Base-by-base conservation (phyloP, 2,329 filamentous ascomycete species). In the Knufia fluminis region DNA sequence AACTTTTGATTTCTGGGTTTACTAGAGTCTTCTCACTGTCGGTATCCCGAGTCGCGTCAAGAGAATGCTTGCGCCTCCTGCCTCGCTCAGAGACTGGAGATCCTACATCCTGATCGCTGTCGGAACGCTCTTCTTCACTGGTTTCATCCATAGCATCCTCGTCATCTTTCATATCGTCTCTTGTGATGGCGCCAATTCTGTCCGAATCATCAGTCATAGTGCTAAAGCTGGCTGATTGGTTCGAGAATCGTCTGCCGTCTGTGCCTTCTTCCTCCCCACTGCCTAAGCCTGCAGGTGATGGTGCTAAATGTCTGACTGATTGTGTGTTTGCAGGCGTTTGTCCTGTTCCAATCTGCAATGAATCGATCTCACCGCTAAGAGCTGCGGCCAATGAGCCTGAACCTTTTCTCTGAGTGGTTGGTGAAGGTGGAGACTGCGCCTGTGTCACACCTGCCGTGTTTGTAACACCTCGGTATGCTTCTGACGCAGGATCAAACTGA, bases 161-260 rank as follows among this genome's bases (percentile, higher is more conserved):
- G 31, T 87, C 85, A 10, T 87, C 83, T 59, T 81, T 87, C 48
- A 77, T 83, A 56, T 84, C 80, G 59, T 85, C 81, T 62, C 87
- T 87, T 54, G 90, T 66, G 7, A 55, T 33, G 44, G 85, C 78
- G 35, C 73, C 68, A 32, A 74, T 72, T 8, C 68, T 72, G 22
- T 71, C 70, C 1, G 72, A 68, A 7, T 70, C 57, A 12, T 58
- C 48, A 59, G 52, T 46, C 58, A 58, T 26, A 44, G 53, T 41
- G 57, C 56, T 40, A 63, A 61, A 49, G 64, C 63, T 50, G 55
- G 60, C 33, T 62, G 68, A 55, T 64, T 58, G 52, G 17, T 54
- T 55, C 22, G 56, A 55, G 22, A 52, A 31, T 39, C 56, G 45
- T 24, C 54, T 49, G 22, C 54, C 46, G 46, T 33, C 17, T 16